Evolutionary conservation across 2,329 filamentous ascomycete genomes (phyloP), one percentile per base, ranked within the genome.

Genomic region (Davidsoniella australis): DNA sequence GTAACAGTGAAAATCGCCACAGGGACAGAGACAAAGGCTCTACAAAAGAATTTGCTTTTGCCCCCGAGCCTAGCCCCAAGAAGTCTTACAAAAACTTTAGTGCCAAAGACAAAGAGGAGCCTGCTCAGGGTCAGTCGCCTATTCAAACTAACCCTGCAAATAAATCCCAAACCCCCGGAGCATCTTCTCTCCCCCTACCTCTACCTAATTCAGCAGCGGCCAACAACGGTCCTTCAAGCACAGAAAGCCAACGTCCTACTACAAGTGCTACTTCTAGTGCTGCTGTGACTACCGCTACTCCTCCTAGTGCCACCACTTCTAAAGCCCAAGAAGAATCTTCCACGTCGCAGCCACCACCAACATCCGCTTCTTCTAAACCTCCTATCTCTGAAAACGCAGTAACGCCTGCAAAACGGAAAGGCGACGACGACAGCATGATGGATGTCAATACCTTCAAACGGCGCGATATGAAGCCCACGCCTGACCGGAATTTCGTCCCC

Each of bases 381-480:
- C 45, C 49, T 10, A 33, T 51, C 29, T 37, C 43, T 47, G 58
- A 62, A 45, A 62, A 62, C 48, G 63, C 63, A 47, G 55, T 58
- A 48, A 66, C 65, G 33, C 63, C 68, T 24, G 64, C 63, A 20
- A 73, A 73, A 57, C 62, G 70, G 48, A 73, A 73, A 59, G 59
- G 70, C 24, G 68, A 68, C 26, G 67, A 71, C 53, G 59, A 68
- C 53, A 59, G 67, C 44, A 52, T 52, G 50, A 52, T 49, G 40
- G 42, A 52, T 16, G 12, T 52, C 23, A 47, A 52, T 24, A 41
- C 42, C 14, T 47, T 29, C 29, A 49, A 49, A 29, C 41, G 43
- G 12, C 47, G 39, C n/a, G 50, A 52, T 45, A 41, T 48, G 5
- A 52, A 49, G 36, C 38, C 40, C 8, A 37, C 47, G 4, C 49